Evolutionary conservation across 2,329 filamentous ascomycete species (phyloP), one percentile per base, ranked within the genome.

Genomic region (Penicillium hordei): DNA sequence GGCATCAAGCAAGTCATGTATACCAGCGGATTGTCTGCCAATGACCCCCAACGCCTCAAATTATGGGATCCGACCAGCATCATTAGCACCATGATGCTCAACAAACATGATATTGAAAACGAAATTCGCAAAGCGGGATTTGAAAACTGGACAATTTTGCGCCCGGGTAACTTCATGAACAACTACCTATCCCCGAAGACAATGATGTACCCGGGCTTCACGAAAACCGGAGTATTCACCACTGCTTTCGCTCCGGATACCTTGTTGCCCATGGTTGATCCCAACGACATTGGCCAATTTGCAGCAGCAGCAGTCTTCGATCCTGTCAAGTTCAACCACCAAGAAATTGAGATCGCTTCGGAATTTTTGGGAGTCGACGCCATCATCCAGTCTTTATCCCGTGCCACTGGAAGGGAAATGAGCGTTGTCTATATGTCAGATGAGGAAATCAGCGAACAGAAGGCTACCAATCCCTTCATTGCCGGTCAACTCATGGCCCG

Each of bases 131-230:
- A 62, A 9, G 65, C 69, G 1, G 75, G 75, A 2, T 78, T 81
- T 57, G 60, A 74, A 15, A 60, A 66, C 8, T 83, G 78, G 76
- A 83, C 81, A 0, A 75, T 84, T 23, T 65, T 85, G 2, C 78
- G 80, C 2, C 80, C 80, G 0, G 79, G 77, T 1, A 77, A 74
- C 62, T 84, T 85, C 71, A 81, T 82, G 77, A 72, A 75, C 21
- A 84, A 85, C 63, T 79, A 78, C 59, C 12, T 38, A 9, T 10
- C 9, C 36, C 36, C 36, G 4, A 38, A 38, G n/a, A 19, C 36
- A n/a, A 38, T 38, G 36, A 38, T 38, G 36, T 38, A 38, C n/a
- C 17, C 17, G n/a, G 36, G n/a, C 36, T 38, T 38, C n/a, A 19
- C n/a, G n/a, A 9, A 38, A 19, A 38, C 36, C 4, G 36, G 36